Percentiles rank a stretch among this genome's conserved stretches.
Conservation (phyloP, 2,329 filamentous ascomycete genomes). For the Sordariomycetes sp. region DNA sequence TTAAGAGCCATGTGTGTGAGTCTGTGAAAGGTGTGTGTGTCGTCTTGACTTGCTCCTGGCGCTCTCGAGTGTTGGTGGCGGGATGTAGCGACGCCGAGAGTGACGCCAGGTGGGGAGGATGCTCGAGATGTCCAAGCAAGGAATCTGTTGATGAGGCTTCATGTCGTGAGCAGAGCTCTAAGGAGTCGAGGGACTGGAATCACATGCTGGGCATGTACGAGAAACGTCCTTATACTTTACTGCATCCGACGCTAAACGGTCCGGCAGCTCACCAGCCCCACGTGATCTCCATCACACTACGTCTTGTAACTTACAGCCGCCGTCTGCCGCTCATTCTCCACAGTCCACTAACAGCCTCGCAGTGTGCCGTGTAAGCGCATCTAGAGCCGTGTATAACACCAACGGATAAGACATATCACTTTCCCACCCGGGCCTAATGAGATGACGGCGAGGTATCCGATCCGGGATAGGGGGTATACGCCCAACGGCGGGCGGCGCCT, state of each 20-base stretch:
- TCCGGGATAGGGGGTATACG: neutral
- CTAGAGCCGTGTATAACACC: neutral
- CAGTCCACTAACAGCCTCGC: neutral
- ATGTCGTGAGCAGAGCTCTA: too few species aligned
- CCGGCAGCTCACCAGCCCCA: neutral
- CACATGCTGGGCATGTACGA: too few species aligned
- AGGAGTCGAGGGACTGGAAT: too few species aligned
- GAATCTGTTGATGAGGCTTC: too few species aligned
- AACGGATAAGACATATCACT: neutral
- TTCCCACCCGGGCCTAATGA: too few species aligned
- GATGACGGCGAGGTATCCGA: conserved; percentile 1
- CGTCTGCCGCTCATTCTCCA: neutral
- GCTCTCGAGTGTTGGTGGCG: too few species aligned
- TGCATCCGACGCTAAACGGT: too few species aligned
- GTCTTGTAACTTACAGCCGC: neutral
- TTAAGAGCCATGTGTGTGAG: neutral
- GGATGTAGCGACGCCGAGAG: too few species aligned
- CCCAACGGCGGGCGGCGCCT: neutral
- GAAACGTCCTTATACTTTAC: too few species aligned
- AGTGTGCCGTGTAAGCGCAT: neutral
- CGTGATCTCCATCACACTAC: neutral
- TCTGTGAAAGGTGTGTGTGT: neutral
- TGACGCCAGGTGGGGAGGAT: too few species aligned
- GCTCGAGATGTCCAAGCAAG: too few species aligned
- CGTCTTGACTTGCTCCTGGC: neutral